Base-by-base conservation (phyloP, 768 basidiomycete genomes). In the Lentinula sp. region DNA sequence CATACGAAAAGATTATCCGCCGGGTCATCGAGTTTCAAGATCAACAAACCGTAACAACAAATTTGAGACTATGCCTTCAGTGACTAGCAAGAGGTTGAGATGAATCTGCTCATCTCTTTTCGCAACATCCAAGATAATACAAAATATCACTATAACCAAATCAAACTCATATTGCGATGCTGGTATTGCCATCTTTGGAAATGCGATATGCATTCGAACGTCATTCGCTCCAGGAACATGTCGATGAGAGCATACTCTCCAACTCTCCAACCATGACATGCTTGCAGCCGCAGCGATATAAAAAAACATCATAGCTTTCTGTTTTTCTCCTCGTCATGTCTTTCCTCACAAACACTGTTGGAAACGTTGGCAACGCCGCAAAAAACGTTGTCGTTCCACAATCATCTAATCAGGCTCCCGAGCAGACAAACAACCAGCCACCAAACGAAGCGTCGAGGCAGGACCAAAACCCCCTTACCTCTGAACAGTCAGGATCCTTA, bases 231-330 rank as follows among this genome's bases (percentile, higher is more conserved):
- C 37, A 54, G 37, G 40, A 40, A 37, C 37, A 54, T 34, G 1
- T 52, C 51, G 13, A 52, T 54, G 35, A 39, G 10, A 23, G 18
- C 53, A 40, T 52, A 52, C 23, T 28, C 50, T 52, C 50, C 50
- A 52, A 52, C 23, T 28, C 50, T 52, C 50, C 50, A 52, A 52
- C 37, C 55, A 56, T 56, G 55, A 56, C 55, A 56, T 43, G 39
- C 3, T 39, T 23, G 16, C 21, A 42, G 11, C 16, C 23, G 10
- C 40, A n/a, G 15, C 18, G 9, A 11, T 55, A 56, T 56, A 56
- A 21, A 56, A 56, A 40, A 7, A 11, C 55, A 56, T 40, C 37
- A 40, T 40, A 32, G 11, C n/a, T 18, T n/a, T n/a, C 0, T 35
- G 9, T 35, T 5, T 18, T 39, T 23, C 1, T 56, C 23, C 3